Conservation (phyloP, 2,329 filamentous ascomycete genomes). For the Cladosporium sp. region DNA sequence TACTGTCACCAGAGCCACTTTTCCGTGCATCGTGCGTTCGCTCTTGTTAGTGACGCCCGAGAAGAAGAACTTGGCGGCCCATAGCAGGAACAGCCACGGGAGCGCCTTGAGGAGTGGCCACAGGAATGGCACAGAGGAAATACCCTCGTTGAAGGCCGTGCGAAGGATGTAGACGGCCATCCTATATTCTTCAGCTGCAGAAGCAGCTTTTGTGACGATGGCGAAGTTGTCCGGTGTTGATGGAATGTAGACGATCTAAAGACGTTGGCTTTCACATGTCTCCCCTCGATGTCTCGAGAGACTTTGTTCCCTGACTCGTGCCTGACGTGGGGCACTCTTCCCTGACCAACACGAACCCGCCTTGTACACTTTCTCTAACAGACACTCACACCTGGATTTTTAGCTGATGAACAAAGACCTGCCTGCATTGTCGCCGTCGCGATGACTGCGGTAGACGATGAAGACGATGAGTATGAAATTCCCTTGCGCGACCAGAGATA, state of each 20-base stretch:
- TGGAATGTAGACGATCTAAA: not conserved
- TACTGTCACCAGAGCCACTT: slow-evolving; percentile 89
- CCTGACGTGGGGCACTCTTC: not conserved
- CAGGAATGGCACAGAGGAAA: slow-evolving; percentile 46
- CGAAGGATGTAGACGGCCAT: slow-evolving; percentile 65
- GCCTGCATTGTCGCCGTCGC: not conserved
- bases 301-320: not conserved
- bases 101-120: slow-evolving; percentile 49
- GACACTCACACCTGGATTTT: not conserved
- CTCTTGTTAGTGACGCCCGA: slow-evolving; percentile 71
- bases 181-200: slow-evolving; percentile 41
- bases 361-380: not conserved
- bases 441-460: slow-evolving; percentile 11
- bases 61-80: slow-evolving; percentile 71
- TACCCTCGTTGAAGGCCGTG: slow-evolving; percentile 56
- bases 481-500: slow-evolving; percentile 60
- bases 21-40: slow-evolving; percentile 86
- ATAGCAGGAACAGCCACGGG: slow-evolving; percentile 54
- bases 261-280: slow-evolving; percentile 5
- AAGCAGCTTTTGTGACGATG: not conserved
- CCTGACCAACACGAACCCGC: not conserved
- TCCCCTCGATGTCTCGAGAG: not conserved
- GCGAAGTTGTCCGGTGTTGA: not conserved
- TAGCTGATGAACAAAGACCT: not conserved
- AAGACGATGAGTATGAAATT: slow-evolving; percentile 58